These are phyloP conservation scores for Fusarium mundagurra DNA, from an alignment of 2,329 filamentous ascomycete genomes.

Conservation along the genomic window DNA sequence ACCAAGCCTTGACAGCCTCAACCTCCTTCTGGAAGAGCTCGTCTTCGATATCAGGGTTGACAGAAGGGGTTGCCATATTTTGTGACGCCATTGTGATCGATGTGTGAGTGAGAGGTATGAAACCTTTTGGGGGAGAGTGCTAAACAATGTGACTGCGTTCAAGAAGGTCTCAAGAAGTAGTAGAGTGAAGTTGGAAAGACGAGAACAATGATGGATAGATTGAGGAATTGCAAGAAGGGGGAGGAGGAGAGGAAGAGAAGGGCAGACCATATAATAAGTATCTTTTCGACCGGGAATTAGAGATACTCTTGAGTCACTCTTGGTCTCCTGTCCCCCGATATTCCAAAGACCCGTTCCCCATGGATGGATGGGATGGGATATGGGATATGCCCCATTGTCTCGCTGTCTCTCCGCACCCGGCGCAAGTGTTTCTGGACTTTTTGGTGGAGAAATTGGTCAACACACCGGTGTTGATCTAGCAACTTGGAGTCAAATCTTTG, in stretches of 20 bases:
- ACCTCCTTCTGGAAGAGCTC: conserved; percentile 84
- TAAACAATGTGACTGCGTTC: conserved; percentile 1
- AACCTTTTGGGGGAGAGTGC: neutral
- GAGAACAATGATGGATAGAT: conserved; percentile 3
- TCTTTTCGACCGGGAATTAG: conserved; percentile 31
- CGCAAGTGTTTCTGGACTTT: conserved; percentile 2
- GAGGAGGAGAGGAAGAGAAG: conserved; percentile 4
- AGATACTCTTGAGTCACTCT: conserved; percentile 27
- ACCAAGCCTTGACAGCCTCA: conserved; percentile 91
- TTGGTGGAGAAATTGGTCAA: neutral
- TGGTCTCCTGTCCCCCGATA: conserved; percentile 29
- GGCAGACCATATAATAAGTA: conserved; percentile 41
- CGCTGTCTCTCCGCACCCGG: conserved; percentile 25
- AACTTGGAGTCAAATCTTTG: neutral
- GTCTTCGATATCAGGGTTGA: conserved; percentile 67
- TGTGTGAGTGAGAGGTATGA: neutral
- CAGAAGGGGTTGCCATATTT: conserved; percentile 68
- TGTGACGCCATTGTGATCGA: conserved; percentile 62
- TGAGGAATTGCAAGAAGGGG: neutral
- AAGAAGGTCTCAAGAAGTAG: conserved; percentile 5
- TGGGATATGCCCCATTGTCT: conserved; percentile 3
- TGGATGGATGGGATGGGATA: conserved; percentile 10
- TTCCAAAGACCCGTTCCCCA: conserved; percentile 24
- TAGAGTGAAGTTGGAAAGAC: neutral
- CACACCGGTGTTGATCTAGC: conserved; percentile 17